Conservation (phyloP, 805 yeast genomes). For the Ogataea neopini region DNA sequence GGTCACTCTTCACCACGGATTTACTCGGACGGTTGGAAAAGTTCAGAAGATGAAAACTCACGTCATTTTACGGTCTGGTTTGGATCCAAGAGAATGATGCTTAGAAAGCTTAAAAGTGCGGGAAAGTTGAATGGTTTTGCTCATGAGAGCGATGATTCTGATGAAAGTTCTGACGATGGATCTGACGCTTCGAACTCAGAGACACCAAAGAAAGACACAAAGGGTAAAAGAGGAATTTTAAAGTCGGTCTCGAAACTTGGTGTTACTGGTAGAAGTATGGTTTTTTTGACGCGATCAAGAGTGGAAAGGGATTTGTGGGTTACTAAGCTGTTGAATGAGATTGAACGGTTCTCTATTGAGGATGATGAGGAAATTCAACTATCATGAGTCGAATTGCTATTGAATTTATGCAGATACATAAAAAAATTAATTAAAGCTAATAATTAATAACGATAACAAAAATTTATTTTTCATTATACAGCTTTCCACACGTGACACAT, state of each 20-base stretch:
- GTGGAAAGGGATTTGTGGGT: conserved; percentile 89
- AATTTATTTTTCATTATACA: conserved; percentile 28
- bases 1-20: conserved; percentile 64
- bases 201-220: conserved; percentile 7
- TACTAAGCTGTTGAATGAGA: conserved; percentile 41
- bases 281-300: conserved; percentile 78
- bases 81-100: conserved; percentile 58
- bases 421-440: neutral
- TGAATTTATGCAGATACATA: neutral
- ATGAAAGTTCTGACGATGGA: conserved; percentile 11
- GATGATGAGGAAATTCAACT: conserved; percentile 24
- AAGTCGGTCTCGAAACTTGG: conserved; percentile 57
- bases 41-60: conserved; percentile 72
- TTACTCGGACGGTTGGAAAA: conserved; percentile 81
- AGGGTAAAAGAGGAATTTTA: conserved; percentile 34
- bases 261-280: conserved; percentile 63
- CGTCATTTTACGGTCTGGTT: conserved; percentile 86
- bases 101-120: conserved; percentile 22
- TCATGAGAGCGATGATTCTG: conserved; percentile 4
- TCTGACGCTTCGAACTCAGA: neutral
- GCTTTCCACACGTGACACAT: conserved; percentile 90
- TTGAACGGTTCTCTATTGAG: conserved; percentile 40
- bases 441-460: neutral
- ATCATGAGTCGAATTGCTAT: conserved; percentile 13
- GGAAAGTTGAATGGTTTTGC: conserved; percentile 9